Evolutionary conservation across 345 rosid genomes (phyloP), one percentile per base, ranked within the genome.

Genomic region (Schrenkiella parvula): DNA sequence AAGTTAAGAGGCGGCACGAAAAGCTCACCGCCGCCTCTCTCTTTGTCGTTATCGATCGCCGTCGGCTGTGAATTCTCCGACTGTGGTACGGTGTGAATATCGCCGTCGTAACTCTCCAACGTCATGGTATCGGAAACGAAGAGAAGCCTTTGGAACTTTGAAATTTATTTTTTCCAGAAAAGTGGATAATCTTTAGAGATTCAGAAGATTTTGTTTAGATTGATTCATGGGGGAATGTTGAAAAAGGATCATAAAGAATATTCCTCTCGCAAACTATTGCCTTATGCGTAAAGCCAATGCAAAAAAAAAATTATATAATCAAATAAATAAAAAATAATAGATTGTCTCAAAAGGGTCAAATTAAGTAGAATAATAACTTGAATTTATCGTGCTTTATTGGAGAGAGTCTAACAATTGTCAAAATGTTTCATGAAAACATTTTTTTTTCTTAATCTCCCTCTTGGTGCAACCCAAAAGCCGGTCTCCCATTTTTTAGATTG

Each of bases 1-100:
- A 88, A 91, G 68, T 91, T 91, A 39, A 83, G 76, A 55, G 97
- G 95, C n/a, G 92, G 97, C 19, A 86, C 84, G 42, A 81, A 76
- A 6, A 81, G 63, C 38, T 78, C 87, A 48, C 78, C 86, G n/a
- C 78, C 85, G 10, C 59, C 80, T 74, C 53, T 66, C 14, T 81
- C 84, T 19, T 34, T 54, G 4, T 68, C 82, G 3, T 5, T 56
- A 18, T 66, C 81, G 23, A 18, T 67, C 64, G 68, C 64, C 28
- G 25, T 41, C 22, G 42, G 53, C 5, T n/a, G 53, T 29, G 71
- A 46, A 13, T 69, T 62, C 28, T 76, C 79, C 25, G 79, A 76
- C 31, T 69, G 75, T 0, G 73, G 75, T 21, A 76, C 79, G 46
- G 75, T 69, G 71, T 70, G 71, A 37, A 62, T 75, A 69, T 76